Evolutionary conservation across 2,329 filamentous ascomycete genomes (phyloP), one percentile per base, ranked within the genome.

Genomic region (Hymenoscyphus scutula): DNA sequence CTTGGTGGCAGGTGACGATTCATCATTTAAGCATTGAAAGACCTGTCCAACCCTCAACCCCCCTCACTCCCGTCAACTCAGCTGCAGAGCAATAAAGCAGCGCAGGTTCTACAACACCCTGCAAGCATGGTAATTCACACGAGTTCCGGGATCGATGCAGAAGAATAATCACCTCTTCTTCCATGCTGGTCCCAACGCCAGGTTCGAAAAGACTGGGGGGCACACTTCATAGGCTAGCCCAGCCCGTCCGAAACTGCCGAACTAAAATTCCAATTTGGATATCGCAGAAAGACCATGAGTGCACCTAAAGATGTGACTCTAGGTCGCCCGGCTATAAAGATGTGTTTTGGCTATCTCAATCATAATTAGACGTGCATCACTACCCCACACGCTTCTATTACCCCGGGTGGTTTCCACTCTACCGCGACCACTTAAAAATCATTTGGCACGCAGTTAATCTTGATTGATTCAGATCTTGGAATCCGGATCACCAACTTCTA

Each of bases 351-450:
- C 54, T 61, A 57, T 61, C 59, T 57, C 27, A 53, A 30, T 25
- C 53, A 58, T 29, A 58, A 57, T 57, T 53, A 56, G 38, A 57
- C 25, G 34, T 25, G 53, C 38, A 25, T 30, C 48, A 10, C 17
- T 61, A 61, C 54, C 54, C 59, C 59, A 57, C 54, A 61, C 27
- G 45, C 54, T 37, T 23, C 54, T 53, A 58, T 61, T 57, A 61
- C 38, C 59, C 53, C 15, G 48, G 27, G 53, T 23, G 25, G 10
- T 53, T 38, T 61, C 59, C 59, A 53, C 23, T 37, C 27, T 48
- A 34, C 59, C 59, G 32, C 48, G 27, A 41, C 32, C 58, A 60
- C 34, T 54, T 27, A 55, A 30, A 56, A 48, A 15, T 61, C n/a
- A 48, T 51, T 8, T 51, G 19, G 17, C 37, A 51, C 23, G 41